Base-by-base conservation (phyloP, 768 basidiomycete genomes). In the Kwoniella dejecticola region DNA sequence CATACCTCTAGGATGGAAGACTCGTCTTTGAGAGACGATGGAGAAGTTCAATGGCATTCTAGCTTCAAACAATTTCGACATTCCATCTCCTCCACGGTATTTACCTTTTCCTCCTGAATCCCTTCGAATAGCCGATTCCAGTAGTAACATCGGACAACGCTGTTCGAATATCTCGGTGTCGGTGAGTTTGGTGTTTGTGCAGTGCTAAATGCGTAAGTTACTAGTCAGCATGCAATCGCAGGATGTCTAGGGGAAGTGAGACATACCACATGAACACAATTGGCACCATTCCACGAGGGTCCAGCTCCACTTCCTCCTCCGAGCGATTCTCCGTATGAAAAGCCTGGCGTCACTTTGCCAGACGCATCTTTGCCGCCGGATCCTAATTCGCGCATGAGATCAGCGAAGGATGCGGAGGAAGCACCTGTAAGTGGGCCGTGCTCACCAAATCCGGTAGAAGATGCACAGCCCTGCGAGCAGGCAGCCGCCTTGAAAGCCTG, bases 261-360 rank as follows among this genome's bases (percentile, higher is more conserved):
- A 49, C 52, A 29, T 23, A 52, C 53, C 17, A 52, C 44, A 56
- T 75, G 73, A 13, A 70, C 68, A 48, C 68, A 67, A 24, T 53
- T 63, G 30, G 65, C 48, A 0, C 73, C 71, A 38, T 75, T 59
- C 73, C 73, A 75, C 26, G 60, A 59, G 0, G 70, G 70, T 33
- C 73, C 73, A n/a, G 73, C 73, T 26, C 73, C 73, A 41, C 63
- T 50, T 21, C 73, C 73, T n/a, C 73, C 68, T 54, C 57, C 72
- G n/a, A 72, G 63, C 1, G 72, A 69, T 82, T 90, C 89, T 70
- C 89, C 90, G 74, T 93, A 95, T 0, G 91, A 90, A 29, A 60
- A 57, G 2, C 54, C 64, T 13, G 54, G 52, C 1, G 58, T 62
- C 11, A 62, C 61, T 27, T 53, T 47, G 19, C 59, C 52, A 19